phyloP scores from a whole-genome alignment of 345 rosid species.

The Crucihimalaya himalaica region DNA sequence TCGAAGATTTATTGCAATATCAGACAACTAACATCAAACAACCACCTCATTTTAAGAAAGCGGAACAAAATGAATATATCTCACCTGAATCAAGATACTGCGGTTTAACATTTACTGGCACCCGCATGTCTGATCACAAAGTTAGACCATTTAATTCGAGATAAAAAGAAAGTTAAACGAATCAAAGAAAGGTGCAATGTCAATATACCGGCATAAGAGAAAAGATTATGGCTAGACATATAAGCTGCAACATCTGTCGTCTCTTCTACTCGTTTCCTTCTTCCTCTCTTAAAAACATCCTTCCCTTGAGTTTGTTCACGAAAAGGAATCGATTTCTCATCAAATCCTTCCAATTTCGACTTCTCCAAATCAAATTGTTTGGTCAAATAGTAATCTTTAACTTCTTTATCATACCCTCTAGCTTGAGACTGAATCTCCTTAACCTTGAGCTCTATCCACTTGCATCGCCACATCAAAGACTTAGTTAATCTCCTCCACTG shows the following conservation, averaged over 20 bases:
- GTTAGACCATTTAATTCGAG: neutral
- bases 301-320: constrained; percentile 42
- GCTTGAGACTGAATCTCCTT: constrained; percentile 59
- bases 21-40: constrained; percentile 6
- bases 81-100: constrained; percentile 44
- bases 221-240: constrained; percentile 56
- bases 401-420: constrained; percentile 54
- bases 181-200: constrained; percentile 8
- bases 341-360: constrained; percentile 42
- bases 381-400: constrained; percentile 45
- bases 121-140: constrained; percentile 51
- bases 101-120: constrained; percentile 41
- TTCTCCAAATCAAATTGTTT: constrained; percentile 49
- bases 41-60: neutral
- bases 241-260: constrained; percentile 56
- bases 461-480: constrained; percentile 75
- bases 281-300: constrained; percentile 59
- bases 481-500: constrained; percentile 64
- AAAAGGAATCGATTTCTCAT: constrained; percentile 58
- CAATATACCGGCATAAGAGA: constrained; percentile 71
- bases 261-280: constrained; percentile 71
- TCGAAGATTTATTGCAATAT: neutral
- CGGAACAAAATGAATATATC: neutral
- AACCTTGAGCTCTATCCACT: constrained; percentile 71
- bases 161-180: neutral